These are phyloP conservation scores for Austropuccinia psidii DNA, from an alignment of 1,284 basidiomycete species.

Conservation along the genomic window DNA sequence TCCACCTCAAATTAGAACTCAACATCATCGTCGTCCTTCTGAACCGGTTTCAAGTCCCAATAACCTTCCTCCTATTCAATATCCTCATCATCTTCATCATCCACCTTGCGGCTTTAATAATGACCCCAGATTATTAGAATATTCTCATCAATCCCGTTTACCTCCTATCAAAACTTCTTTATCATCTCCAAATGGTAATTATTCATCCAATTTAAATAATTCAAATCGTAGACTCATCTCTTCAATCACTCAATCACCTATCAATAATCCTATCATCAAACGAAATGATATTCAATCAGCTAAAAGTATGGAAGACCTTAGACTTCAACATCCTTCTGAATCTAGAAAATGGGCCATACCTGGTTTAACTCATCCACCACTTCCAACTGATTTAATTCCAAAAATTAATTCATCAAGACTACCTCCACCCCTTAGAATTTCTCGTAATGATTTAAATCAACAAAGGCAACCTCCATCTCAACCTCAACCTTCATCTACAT, in stretches of 20 bases:
- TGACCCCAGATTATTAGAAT: background rate
- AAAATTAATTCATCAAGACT: background rate
- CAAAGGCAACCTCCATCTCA: background rate
- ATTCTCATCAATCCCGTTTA: background rate
- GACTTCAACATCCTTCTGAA: background rate
- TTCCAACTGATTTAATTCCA: conserved; percentile 6
- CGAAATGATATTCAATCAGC: conserved; percentile 19
- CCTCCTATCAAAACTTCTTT: background rate
- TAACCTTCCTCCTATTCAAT: conserved; percentile 1
- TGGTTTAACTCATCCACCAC: conserved; percentile 22
- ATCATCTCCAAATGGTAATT: background rate
- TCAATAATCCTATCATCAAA: background rate
- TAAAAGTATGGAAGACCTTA: conserved; percentile 37
- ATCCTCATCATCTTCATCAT: background rate
- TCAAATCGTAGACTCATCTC: background rate
- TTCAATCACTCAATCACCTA: background rate
- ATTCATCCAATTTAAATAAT: background rate
- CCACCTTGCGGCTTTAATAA: background rate
- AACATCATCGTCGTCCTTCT: conserved; percentile 20
- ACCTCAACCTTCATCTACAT: background rate
- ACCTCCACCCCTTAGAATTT: conserved; percentile 12
- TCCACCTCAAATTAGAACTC: background rate
- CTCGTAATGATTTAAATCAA: background rate
- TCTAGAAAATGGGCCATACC: background rate
- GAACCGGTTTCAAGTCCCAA: background rate